Conservation (phyloP, 208 protist genomes). For the Acanthamoeba castellanii region DNA sequence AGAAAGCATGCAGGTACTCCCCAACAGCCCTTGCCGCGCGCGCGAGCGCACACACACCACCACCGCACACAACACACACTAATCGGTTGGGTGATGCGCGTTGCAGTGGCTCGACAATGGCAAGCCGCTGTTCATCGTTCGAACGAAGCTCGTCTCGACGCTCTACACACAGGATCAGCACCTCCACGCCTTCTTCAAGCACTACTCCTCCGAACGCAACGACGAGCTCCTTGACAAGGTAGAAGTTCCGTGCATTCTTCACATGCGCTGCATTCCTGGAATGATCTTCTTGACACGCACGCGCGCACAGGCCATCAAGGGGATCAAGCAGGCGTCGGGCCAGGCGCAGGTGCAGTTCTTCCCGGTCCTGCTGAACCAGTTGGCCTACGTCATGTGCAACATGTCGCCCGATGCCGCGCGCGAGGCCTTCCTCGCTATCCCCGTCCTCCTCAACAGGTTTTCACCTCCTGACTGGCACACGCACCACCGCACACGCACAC, state of each 20-base stretch:
- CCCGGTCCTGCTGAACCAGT: conserved; percentile 77
- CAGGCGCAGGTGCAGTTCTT: conserved; percentile 75
- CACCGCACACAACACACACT: neutral
- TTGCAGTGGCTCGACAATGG: conserved; percentile 70
- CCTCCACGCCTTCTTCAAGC: conserved; percentile 78
- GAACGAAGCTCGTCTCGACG: conserved; percentile 59
- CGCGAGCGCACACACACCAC: neutral
- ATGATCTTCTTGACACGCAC: too few relatives aligned
- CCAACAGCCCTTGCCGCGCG: neutral
- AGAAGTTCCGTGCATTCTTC: neutral
- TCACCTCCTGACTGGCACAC: too few relatives aligned
- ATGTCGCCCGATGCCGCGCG: conserved; percentile 59
- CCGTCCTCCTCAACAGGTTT: conserved; percentile 47
- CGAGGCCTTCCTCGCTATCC: conserved; percentile 72
- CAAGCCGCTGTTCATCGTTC: conserved; percentile 76
- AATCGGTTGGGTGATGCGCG: neutral
- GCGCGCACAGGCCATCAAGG: conserved; percentile 68
- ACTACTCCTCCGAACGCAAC: conserved; percentile 25
- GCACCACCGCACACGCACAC: neutral
- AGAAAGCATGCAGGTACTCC: conserved; percentile 16
- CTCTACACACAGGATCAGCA: conserved; percentile 76
- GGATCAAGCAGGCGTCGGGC: conserved; percentile 65
- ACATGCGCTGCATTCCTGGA: too few relatives aligned
- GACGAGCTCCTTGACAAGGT: conserved; percentile 66
- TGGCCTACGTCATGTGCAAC: conserved; percentile 77